These are phyloP conservation scores for Vanrija sp. DNA, from an alignment of 1,284 basidiomycete species.

Conservation along the genomic window DNA sequence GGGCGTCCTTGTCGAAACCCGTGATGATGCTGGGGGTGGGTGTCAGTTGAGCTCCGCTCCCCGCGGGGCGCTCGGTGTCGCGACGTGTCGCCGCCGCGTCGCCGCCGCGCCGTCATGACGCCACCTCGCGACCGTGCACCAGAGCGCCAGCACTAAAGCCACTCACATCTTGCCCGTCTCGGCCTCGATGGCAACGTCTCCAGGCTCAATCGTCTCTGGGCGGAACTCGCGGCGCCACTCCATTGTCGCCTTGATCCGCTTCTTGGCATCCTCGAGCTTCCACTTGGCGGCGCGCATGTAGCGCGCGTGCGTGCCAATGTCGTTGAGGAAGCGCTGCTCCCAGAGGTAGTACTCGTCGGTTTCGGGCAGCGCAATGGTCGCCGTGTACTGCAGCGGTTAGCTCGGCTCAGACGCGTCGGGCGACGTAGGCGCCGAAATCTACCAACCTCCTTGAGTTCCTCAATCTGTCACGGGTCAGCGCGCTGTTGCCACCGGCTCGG, in stretches of 20 bases:
- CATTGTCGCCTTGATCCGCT: slow-evolving; percentile 67
- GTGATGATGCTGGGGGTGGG: slow-evolving; percentile 60
- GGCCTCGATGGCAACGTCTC: slow-evolving; percentile 67
- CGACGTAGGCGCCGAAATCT: not conserved
- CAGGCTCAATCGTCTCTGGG: slow-evolving; percentile 73
- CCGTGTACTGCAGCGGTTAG: slow-evolving; percentile 57
- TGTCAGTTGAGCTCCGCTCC: not conserved
- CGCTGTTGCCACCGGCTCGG: no score
- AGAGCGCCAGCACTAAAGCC: not conserved
- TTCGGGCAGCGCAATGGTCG: slow-evolving; percentile 59
- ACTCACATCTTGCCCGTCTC: slow-evolving; percentile 80
- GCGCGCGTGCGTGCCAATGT: slow-evolving; percentile 67
- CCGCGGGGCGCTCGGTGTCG: no score
- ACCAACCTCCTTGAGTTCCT: slow-evolving; percentile 60
- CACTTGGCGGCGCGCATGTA: slow-evolving; percentile 81
- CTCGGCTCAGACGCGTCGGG: not conserved
- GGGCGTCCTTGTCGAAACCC: slow-evolving; percentile 74
- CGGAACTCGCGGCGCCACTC: slow-evolving; percentile 77
- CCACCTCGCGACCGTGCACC: not conserved
- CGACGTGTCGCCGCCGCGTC: no score
- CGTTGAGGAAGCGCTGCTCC: slow-evolving; percentile 70
- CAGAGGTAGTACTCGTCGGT: slow-evolving; percentile 66
- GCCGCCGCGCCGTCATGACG: not conserved
- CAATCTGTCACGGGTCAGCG: slow-evolving; percentile 50
- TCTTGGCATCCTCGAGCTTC: slow-evolving; percentile 71